A percentile compares a stretch with the other conserved stretches of the same genome.
These are phyloP conservation scores for Orobanche coerulescens DNA, from an alignment of 257 asterid genomes.

Conservation along the genomic window DNA sequence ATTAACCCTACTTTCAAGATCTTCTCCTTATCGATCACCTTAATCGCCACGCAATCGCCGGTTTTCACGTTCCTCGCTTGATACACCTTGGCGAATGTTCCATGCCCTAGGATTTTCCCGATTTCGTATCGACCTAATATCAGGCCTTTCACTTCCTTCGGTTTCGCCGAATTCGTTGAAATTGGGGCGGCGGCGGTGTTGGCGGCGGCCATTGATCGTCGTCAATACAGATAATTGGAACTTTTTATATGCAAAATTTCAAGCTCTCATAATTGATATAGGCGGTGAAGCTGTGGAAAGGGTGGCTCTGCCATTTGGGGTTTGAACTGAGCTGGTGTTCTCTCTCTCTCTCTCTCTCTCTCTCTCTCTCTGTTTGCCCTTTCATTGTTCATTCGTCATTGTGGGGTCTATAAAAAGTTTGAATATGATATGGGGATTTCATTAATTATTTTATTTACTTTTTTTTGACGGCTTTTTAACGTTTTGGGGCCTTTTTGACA, in stretches of 20 bases:
- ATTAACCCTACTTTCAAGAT: conserved; percentile 67
- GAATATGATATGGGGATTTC: background rate
- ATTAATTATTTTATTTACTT: background rate
- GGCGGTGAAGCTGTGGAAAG: conserved; percentile 13
- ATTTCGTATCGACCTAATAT: conserved; percentile 62
- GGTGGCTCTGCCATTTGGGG: conserved; percentile 14
- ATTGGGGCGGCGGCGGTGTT: conserved; percentile 13
- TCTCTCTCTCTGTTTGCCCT: conserved; percentile 15
- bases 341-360: too few species aligned
- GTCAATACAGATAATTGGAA: background rate
- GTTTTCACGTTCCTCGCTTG: conserved; percentile 68
- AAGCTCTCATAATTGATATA: conserved; percentile 13
- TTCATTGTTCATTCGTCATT: background rate
- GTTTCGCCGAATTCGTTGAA: conserved; percentile 22
- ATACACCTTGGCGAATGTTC: conserved; percentile 88
- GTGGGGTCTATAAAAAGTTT: conserved; percentile 15
- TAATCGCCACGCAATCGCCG: conserved; percentile 68
- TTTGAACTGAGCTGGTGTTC: conserved; percentile 20
- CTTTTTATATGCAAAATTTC: background rate
- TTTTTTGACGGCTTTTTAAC: conserved; percentile 21
- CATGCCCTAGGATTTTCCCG: conserved; percentile 77
- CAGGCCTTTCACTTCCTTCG: conserved; percentile 45
- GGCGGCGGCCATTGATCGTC: conserved; percentile 30
- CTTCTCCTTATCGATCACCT: conserved; percentile 87
- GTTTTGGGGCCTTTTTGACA: background rate